These are phyloP conservation scores for Sporothrix dimorphospora DNA, from an alignment of 2,329 filamentous ascomycete species.

Conservation along the genomic window DNA sequence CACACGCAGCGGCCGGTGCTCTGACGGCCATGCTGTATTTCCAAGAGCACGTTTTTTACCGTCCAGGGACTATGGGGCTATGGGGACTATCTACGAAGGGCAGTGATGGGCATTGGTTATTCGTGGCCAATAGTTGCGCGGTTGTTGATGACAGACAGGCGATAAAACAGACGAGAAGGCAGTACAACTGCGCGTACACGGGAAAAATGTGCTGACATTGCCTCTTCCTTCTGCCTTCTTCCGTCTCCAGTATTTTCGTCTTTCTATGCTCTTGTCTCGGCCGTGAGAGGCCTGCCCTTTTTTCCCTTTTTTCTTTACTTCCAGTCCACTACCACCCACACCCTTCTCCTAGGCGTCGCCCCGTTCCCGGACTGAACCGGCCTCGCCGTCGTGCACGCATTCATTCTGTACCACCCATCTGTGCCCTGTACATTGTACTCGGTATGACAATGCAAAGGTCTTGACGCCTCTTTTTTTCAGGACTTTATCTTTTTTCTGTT, in stretches of 20 bases:
- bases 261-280: neutral
- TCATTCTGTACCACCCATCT: neutral
- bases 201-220: neutral
- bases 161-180: neutral
- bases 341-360: neutral
- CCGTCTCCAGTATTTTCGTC: neutral
- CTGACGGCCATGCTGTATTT: neutral
- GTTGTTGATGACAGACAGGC: neutral
- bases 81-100: neutral
- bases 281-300: neutral
- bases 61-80: neutral
- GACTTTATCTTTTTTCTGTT: too few relatives aligned
- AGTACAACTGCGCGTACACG: neutral
- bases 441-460: neutral
- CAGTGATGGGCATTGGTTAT: neutral
- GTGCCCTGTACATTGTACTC: neutral
- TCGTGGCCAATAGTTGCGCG: neutral
- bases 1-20: conserved; percentile 6
- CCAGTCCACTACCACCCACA: too few relatives aligned
- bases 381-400: neutral
- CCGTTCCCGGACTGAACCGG: neutral
- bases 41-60: conserved; percentile 16
- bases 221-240: neutral
- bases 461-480: neutral
- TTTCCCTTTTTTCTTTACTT: neutral